phyloP scores from a whole-genome alignment of 768 basidiomycete genomes.

The Neoboletus subvelutipes region DNA sequence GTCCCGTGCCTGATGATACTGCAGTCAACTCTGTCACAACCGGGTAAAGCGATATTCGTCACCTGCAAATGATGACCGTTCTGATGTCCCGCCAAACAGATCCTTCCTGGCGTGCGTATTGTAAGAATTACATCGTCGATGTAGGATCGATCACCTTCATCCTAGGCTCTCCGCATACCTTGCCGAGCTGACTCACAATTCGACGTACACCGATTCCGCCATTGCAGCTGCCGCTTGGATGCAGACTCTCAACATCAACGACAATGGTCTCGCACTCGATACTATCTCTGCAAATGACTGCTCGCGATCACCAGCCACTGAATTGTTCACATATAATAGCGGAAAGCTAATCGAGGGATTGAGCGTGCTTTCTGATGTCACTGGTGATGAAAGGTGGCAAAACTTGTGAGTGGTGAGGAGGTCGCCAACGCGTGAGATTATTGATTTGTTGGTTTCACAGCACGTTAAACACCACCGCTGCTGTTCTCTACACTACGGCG shows the following conservation, averaged over 20 bases:
- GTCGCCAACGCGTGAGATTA: neutral
- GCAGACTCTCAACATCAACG: conserved; percentile 43
- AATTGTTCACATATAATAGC: conserved; percentile 55
- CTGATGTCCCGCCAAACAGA: conserved; percentile 20
- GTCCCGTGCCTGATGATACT: conserved; percentile 43
- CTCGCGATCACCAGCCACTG: conserved; percentile 42
- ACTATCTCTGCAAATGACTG: conserved; percentile 48
- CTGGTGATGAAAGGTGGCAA: conserved; percentile 42
- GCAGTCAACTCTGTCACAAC: conserved; percentile 51
- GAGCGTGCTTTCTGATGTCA: conserved; percentile 43
- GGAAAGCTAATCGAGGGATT: conserved; percentile 56
- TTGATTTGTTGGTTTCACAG: conserved; percentile 22
- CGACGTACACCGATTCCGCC: conserved; percentile 47
- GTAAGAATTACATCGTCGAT: neutral
- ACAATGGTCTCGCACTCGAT: conserved; percentile 45
- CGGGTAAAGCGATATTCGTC: conserved; percentile 33
- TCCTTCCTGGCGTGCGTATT: conserved; percentile 40
- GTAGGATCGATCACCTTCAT: neutral
- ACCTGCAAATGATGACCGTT: neutral
- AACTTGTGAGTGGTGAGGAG: conserved; percentile 34
- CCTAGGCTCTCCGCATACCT: conserved; percentile 49
- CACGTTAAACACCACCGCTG: conserved; percentile 38
- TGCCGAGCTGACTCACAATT: conserved; percentile 44
- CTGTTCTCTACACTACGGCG: conserved; percentile 40
- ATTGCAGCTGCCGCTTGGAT: conserved; percentile 50